Evolutionary conservation across 1,284 basidiomycete species (phyloP).

Genomic region (Ceraceosorus guamensis): DNA sequence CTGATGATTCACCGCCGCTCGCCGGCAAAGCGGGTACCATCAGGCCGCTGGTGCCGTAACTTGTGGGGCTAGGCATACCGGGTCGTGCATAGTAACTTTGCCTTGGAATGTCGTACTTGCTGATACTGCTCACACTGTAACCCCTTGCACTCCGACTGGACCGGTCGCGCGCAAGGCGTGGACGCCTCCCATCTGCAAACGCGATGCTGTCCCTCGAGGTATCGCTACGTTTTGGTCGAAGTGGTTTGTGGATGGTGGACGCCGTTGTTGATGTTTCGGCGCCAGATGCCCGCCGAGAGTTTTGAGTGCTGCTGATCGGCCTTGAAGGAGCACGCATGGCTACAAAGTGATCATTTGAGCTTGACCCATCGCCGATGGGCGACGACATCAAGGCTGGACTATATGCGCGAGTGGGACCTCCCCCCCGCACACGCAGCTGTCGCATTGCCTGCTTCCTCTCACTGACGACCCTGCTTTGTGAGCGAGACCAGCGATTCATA

Average conservation of each 20-base stretch:
- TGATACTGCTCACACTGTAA: neutral
- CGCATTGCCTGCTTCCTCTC: neutral
- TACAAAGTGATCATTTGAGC: neutral
- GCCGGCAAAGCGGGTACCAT: neutral
- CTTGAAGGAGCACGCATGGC: neutral
- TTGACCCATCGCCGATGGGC: neutral
- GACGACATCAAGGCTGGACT: neutral
- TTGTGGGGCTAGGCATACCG: neutral
- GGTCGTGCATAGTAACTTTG: neutral
- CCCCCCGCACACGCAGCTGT: neutral
- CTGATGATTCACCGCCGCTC: neutral
- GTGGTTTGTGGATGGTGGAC: neutral
- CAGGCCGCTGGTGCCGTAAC: neutral
- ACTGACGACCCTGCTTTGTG: neutral
- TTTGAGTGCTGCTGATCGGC: neutral
- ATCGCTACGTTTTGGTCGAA: too few species aligned
- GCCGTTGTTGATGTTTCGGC: neutral
- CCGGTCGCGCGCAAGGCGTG: too few species aligned
- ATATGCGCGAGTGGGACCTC: neutral
- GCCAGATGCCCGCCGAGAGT: neutral
- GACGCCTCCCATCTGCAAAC: too few species aligned
- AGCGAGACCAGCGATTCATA: neutral
- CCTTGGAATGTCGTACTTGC: neutral
- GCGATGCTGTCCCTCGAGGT: too few species aligned
- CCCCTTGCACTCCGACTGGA: neutral